phyloP scores from a whole-genome alignment of 495 filamentous ascomycete genomes.

The Podospora sp. region DNA sequence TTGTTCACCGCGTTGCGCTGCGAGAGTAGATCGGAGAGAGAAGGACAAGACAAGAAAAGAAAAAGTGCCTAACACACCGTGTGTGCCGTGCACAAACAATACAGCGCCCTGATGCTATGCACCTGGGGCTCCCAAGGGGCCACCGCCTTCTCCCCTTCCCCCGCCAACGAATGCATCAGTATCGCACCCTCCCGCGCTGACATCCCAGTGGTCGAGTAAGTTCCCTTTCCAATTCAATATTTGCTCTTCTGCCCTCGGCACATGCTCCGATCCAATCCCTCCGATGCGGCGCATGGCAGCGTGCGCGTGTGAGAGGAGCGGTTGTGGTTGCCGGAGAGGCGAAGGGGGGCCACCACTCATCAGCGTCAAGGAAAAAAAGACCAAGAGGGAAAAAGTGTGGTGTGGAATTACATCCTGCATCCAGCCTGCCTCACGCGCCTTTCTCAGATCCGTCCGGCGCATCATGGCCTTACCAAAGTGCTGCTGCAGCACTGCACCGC shows the following conservation, averaged over 20 bases:
- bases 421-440: no score
- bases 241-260: neutral
- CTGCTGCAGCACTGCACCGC: no score
- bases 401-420: no score
- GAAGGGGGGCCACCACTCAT: no score
- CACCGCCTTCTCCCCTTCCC: constrained; percentile 45
- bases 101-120: constrained; percentile 61
- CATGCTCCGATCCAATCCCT: constrained; percentile 7
- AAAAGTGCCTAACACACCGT: neutral
- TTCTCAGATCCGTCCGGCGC: no score
- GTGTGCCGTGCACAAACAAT: neutral
- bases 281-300: neutral
- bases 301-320: neutral
- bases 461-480: no score
- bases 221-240: constrained; percentile 23
- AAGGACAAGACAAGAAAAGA: neutral
- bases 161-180: constrained; percentile 43
- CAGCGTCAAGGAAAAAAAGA: no score
- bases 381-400: no score
- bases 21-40: neutral
- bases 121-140: constrained; percentile 71
- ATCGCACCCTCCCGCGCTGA: constrained; percentile 45
- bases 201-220: constrained; percentile 64
- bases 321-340: constrained; percentile 2
- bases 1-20: no score